Evolutionary conservation across 1,284 basidiomycete species (phyloP), one percentile per base, ranked within the genome.

Genomic region (Cryptococcus sp.): DNA sequence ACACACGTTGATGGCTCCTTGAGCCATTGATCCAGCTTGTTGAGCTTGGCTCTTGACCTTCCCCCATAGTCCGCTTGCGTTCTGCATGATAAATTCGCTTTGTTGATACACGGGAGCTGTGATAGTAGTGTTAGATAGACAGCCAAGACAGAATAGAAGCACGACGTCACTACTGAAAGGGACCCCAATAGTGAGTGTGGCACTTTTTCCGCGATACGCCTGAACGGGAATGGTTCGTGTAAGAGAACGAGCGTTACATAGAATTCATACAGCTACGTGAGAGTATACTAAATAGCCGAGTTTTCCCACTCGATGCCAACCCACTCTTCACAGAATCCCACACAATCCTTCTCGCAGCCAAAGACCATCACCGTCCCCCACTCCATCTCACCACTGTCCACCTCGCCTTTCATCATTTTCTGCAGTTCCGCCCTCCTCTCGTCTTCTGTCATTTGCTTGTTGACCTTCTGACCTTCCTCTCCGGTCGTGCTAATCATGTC

Each of bases 261-360:
- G n/a, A n/a, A n/a, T n/a, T n/a, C n/a, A n/a, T n/a, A n/a, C n/a
- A n/a, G n/a, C n/a, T n/a, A n/a, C n/a, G n/a, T n/a, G n/a, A n/a
- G 16, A 25, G 16, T 42, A 43, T 4, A 10, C 34, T 40, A 48
- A 21, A 48, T 21, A 18, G 32, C 37, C 36, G 32, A 24, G 5
- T 44, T 10, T 58, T 76, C 75, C 73, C 73, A 76, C 56, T 77
- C 75, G 28, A 75, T 70, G 2, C 67, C 73, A 16, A 75, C 73
- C 64, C 67, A 75, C 50, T 77, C 75, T 52, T 77, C 74, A 11
- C 59, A 55, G 41, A 73, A 62, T 9, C 74, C 74, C 10, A 69
- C 66, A 54, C 75, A 77, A 53, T 75, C 74, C 16, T 42, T 53
- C 54, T 70, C 56, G 56, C 75, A 77, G 3, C 65, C 70, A 55